Base-by-base conservation (phyloP, 805 yeast species). In the Starmerella kuoi region DNA sequence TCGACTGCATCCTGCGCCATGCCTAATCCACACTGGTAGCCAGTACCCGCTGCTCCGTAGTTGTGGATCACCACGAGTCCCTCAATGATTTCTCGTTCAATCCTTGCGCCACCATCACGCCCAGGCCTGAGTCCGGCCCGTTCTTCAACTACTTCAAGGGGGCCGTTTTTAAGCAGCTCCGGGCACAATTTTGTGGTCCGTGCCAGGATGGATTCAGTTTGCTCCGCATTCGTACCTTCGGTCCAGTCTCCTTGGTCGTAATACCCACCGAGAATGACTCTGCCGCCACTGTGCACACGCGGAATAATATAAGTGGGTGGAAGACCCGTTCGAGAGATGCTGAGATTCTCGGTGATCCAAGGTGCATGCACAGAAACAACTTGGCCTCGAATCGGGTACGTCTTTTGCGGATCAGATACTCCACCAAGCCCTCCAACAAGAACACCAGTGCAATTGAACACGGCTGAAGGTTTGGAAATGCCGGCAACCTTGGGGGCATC, bases 21-120 rank as follows among this genome's bases (percentile, higher is more conserved):
- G 1, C 85, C 87, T 46, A 69, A 72, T 2, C 83, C 77, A 3
- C 79, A 69, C 62, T 83, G 93, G 59, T 73, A 80, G 0, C 91
- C 91, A 6, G 83, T 74, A 23, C 85, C 85, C 7, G 75, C 83
- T 24, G 83, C 80, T 2, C 91, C 91, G 52, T 79, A 78, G 58
- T 79, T 76, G 55, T 83, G 93, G 18, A 83, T 65, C 17, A 78
- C 54, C 1, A 66, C 44, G 41, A 64, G 62, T 2, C 68, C 73
- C 7, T 59, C 63, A 8, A 53, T 44, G 3, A 42, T 46, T 51
- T 78, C 79, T 33, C 60, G 58, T 55, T 79, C 91, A 32, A 83
- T 72, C 39, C 93, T 65, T 5, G 72, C 76, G 4, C 93, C 93
- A 12, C 87, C 91, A 32, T 72, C 67, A 55, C 93, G 69, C 30